These are phyloP conservation scores for Xylaria bambusicola DNA, from an alignment of 495 filamentous ascomycete genomes.

Conservation along the genomic window DNA sequence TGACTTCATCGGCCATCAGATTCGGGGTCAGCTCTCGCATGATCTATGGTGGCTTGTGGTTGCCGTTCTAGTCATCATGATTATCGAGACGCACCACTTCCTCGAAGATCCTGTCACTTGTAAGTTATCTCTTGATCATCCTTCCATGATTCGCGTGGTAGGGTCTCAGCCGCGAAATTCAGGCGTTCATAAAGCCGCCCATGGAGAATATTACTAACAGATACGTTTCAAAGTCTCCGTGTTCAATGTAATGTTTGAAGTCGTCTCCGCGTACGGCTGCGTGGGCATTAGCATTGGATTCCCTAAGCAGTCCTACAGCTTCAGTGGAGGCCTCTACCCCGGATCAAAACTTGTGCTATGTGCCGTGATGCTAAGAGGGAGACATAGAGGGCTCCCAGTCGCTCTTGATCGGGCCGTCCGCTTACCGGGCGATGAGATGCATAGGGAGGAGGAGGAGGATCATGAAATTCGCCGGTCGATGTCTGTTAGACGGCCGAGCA, in stretches of 20 bases:
- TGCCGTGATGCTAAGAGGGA: constrained; percentile 74
- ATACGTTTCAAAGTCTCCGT: constrained; percentile 47
- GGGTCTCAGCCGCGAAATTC: not conserved
- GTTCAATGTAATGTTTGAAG: constrained; percentile 86
- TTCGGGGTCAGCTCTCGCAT: constrained; percentile 79
- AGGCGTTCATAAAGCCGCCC: not conserved
- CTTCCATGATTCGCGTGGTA: too few species aligned
- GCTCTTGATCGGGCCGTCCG: constrained; percentile 79
- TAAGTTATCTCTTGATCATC: constrained; percentile 3
- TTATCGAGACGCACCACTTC: constrained; percentile 70
- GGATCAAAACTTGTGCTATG: constrained; percentile 76
- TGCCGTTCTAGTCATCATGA: constrained; percentile 71
- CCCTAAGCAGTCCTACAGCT: constrained; percentile 67
- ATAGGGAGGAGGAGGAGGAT: constrained; percentile 47
- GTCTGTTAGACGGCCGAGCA: constrained; percentile 33
- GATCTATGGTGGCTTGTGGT: constrained; percentile 85
- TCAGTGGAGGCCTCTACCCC: constrained; percentile 70
- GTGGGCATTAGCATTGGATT: constrained; percentile 79
- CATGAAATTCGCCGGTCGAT: constrained; percentile 40
- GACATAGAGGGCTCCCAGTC: constrained; percentile 79
- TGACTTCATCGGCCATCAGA: constrained; percentile 62
- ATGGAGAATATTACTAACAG: not conserved
- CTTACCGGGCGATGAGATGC: constrained; percentile 63
- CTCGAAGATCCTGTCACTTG: constrained; percentile 65
- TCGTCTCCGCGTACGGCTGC: constrained; percentile 81